A percentile compares a stretch with the other conserved stretches of the same genome.
Evolutionary conservation across 2,329 filamentous ascomycete genomes (phyloP).

Genomic region (Xylariaceae sp.): DNA sequence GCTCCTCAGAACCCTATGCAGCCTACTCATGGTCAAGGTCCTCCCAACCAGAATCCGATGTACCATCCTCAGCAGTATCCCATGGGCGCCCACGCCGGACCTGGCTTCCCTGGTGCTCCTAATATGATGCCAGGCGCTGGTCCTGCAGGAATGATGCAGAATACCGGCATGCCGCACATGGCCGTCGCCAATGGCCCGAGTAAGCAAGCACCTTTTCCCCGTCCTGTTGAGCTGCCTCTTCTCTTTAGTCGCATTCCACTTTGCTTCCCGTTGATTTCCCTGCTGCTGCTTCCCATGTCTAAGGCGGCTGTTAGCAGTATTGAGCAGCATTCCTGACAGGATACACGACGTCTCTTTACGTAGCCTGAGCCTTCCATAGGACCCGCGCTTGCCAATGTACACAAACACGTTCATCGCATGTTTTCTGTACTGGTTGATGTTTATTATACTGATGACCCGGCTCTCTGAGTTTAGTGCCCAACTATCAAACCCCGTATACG

Average conservation of each 20-base stretch:
- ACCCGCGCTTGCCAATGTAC: slow-evolving; percentile 27
- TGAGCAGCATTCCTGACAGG: slow-evolving; percentile 10
- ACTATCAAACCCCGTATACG: slow-evolving; percentile 61
- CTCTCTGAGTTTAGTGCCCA: slow-evolving; percentile 48
- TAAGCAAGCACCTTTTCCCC: slow-evolving; percentile 45
- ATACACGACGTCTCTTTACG: slow-evolving; percentile 15
- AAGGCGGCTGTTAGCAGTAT: slow-evolving; percentile 18
- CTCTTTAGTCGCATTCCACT: slow-evolving; percentile 17
- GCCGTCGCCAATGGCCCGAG: slow-evolving; percentile 59
- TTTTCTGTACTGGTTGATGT: slow-evolving; percentile 15
- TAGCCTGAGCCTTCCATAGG: slow-evolving; percentile 8
- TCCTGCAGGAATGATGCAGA: slow-evolving; percentile 66
- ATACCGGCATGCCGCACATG: slow-evolving; percentile 62
- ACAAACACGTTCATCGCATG: slow-evolving; percentile 18
- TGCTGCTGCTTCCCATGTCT: slow-evolving; percentile 17
- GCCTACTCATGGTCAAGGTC: slow-evolving; percentile 43
- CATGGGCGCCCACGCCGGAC: slow-evolving; percentile 51
- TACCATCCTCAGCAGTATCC: slow-evolving; percentile 62
- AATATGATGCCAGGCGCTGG: slow-evolving; percentile 59
- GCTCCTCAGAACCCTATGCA: slow-evolving; percentile 49
- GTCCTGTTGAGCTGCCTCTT: slow-evolving; percentile 28
- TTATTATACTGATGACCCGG: slow-evolving; percentile 36
- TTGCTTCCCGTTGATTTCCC: slow-evolving; percentile 17
- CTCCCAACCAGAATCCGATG: slow-evolving; percentile 51
- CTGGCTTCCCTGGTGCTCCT: slow-evolving; percentile 52